Conservation (phyloP, 2,329 filamentous ascomycete genomes). For the Pseudonectria buxi region DNA sequence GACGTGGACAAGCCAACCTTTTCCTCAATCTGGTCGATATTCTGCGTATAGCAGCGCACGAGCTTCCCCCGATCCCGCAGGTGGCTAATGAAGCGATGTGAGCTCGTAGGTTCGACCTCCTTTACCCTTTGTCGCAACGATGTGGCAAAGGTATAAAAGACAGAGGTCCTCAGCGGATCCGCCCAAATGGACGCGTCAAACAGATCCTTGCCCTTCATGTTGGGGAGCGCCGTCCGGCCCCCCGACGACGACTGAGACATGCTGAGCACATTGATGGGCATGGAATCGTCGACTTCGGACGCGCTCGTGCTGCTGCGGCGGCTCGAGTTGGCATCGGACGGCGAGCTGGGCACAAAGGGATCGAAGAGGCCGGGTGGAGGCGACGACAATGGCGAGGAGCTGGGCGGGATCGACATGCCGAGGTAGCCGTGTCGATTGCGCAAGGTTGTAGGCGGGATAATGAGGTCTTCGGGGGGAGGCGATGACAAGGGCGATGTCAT, state of each 20-base stretch:
- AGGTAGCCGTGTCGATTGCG: conserved; percentile 17
- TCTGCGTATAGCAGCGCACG: conserved; percentile 67
- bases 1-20: conserved; percentile 61
- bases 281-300: conserved; percentile 41
- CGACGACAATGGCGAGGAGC: conserved; percentile 52
- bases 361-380: conserved; percentile 49
- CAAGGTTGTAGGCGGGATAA: conserved; percentile 20
- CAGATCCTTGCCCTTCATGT: conserved; percentile 63
- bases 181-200: conserved; percentile 67
- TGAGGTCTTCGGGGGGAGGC: conserved; percentile 27
- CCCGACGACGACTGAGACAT: conserved; percentile 33
- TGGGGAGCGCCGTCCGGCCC: conserved; percentile 38
- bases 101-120: conserved; percentile 56
- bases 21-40: conserved; percentile 67
- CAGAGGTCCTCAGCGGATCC: conserved; percentile 59
- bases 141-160: conserved; percentile 68
- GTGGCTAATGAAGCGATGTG: conserved; percentile 62
- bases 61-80: conserved; percentile 61
- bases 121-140: conserved; percentile 58
- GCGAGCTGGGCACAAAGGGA: conserved; percentile 35
- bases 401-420: conserved; percentile 20
- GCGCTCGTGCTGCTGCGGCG: conserved; percentile 32
- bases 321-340: conserved; percentile 30
- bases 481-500: conserved; percentile 33
- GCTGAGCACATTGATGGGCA: conserved; percentile 33